Base-by-base conservation (phyloP, 2,329 filamentous ascomycete species). In the Monascus ruber region DNA sequence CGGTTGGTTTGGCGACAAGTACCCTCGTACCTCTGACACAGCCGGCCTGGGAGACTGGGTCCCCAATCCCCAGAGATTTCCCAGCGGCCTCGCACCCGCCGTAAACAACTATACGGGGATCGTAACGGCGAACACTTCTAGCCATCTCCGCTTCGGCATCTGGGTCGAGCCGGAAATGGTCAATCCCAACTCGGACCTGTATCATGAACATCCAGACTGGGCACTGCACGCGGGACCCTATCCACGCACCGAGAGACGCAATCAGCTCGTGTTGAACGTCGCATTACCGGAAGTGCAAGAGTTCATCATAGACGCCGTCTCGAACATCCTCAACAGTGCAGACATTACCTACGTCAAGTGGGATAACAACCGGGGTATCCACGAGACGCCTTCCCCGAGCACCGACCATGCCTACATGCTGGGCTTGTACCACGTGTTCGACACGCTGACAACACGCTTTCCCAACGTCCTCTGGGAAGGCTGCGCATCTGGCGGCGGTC, bases 111-210 rank as follows among this genome's bases (percentile, higher is more conserved):
- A 80, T 28, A 75, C 68, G 4, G 58, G 64, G 5, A 64, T 77
- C 5, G 62, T 66, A 3, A 66, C 69, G 0, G 56, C 65, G 2
- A 69, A 72, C 26, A 64, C 70, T 0, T 64, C 67, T 0, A 59
- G 63, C 0, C 64, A 70, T 2, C 54, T 82, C 35, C 64, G 69
- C 8, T 82, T 82, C 45, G 78, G 78, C 10, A 65, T 82, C 3
- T 82, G 78, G 78, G 67, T 82, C 2, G 79, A 82, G 51, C 77
- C 77, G 0, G 78, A 82, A 48, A 82, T 82, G 79, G 71, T 81
- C 36, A 79, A 76, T 41, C 72, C 73, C 1, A 73, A 76, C 38
- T 81, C 77, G 0, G 70, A 64, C 2, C 63, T 82, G 2, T 82
- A 81, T 51, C 55, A 68, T 1, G 60, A 74, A 34, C 77, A 82